Evolutionary conservation across 1,284 basidiomycete species (phyloP), one percentile per base, ranked within the genome.

Genomic region (Spongiforma sp.): DNA sequence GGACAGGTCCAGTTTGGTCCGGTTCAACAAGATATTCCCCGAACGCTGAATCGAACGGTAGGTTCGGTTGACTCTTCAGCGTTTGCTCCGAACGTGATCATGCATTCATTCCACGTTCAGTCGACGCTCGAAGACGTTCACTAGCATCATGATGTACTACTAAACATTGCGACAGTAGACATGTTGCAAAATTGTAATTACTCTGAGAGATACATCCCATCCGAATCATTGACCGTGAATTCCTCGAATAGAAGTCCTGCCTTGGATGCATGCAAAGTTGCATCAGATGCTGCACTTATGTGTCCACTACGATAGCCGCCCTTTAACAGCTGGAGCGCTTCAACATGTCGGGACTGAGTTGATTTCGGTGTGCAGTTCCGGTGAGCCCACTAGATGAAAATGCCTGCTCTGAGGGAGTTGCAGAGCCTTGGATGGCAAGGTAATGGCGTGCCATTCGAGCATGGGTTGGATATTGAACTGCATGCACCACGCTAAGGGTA

Each of bases 21-120:
- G 34, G 59, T 60, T 60, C 33, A 26, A n/a, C 14, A 8, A 39
- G 3, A 30, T 21, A 36, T 39, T 60, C 36, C n/a, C 19, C 15
- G 60, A 48, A 62, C 55, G 55, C 37, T n/a, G 54, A 62, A 62
- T 55, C 9, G 33, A n/a, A 62, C 54, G 19, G 3, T 2, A 12
- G 15, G 54, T 62, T 57, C n/a, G 24, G 61, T 62, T n/a, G n/a
- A n/a, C n/a, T n/a, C n/a, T n/a, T 57, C 61, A 33, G 48, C 19
- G 4, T 24, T 41, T 7, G 21, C 19, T n/a, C 17, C n/a, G 58
- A 59, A 59, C 58, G 58, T 50, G 46, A 59, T 34, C 58, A 21
- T 17, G 41, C 39, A 46, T 59, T 52, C 32, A 28, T 43, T 46
- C 33, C 58, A 21, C 36, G 36, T 43, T 43, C 41, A 17, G 36